These are phyloP conservation scores for Aspergillus brasiliensis DNA, from an alignment of 2,329 filamentous ascomycete species.

Conservation along the genomic window DNA sequence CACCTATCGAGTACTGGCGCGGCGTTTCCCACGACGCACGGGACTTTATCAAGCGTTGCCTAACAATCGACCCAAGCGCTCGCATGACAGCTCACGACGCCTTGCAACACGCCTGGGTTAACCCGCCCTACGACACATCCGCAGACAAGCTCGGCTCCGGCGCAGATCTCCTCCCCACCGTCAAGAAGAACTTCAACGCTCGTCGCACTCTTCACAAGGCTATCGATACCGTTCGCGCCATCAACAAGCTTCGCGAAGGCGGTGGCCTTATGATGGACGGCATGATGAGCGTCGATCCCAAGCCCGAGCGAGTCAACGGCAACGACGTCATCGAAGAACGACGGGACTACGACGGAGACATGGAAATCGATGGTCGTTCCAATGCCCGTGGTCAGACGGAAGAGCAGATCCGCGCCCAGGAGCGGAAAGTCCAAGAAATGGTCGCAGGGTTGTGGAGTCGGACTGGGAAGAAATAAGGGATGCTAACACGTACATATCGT, in stretches of 20 bases:
- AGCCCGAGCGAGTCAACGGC: slow-evolving; percentile 49
- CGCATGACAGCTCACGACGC: slow-evolving; percentile 90
- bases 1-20: slow-evolving; percentile 93
- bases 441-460: slow-evolving; percentile 59
- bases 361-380: slow-evolving; percentile 61
- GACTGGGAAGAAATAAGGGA: slow-evolving; percentile 9
- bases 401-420: slow-evolving; percentile 63
- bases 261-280: slow-evolving; percentile 66
- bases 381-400: slow-evolving; percentile 64
- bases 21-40: slow-evolving; percentile 83
- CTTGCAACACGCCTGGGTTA: slow-evolving; percentile 66
- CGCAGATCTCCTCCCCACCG: slow-evolving; percentile 63
- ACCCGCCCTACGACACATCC: slow-evolving; percentile 53
- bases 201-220: slow-evolving; percentile 66
- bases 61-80: slow-evolving; percentile 83
- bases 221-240: slow-evolving; percentile 68
- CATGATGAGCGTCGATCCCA: slow-evolving; percentile 59
- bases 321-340: slow-evolving; percentile 45
- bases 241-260: slow-evolving; percentile 67
- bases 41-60: slow-evolving; percentile 87
- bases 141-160: slow-evolving; percentile 37
- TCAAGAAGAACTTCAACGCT: slow-evolving; percentile 73
- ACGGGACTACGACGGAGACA: slow-evolving; percentile 32
- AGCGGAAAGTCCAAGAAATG: slow-evolving; percentile 61
- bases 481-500: not conserved